Evolutionary conservation across 352 stramenopile species (phyloP), one percentile per base, ranked within the genome.

Genomic region (Phytophthora cactorum): DNA sequence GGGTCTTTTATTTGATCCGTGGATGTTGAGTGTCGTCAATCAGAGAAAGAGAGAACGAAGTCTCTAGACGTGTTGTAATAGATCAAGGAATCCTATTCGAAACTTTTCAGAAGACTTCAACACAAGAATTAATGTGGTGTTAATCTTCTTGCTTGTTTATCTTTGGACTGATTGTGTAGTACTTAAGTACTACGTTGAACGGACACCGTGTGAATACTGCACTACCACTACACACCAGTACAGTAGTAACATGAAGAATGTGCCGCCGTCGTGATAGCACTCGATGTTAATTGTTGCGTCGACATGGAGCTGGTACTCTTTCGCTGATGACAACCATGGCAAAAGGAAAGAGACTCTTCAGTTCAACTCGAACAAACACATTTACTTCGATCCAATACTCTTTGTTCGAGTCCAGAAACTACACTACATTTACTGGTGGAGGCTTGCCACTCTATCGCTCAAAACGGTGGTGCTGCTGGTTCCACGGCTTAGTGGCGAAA

Each of bases 31-130:
- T 68, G 59, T 59, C 38, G 45, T 72, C 25, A 4, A 52, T 62
- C 2, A 64, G 28, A 70, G 32, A 72, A 36, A 59, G 43, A 72
- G 45, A 72, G 29, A 54, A 51, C 38, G 49, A 59, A 70, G 44
- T 65, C 29, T 64, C 54, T 63, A 59, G 36, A 51, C 60, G 29
- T 59, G 62, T 64, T 56, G 63, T 70, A 70, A 64, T 70, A 56
- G 43, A 63, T 57, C 44, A 47, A 63, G 27, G 25, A 39, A 66
- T 54, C n/a, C n/a, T 46, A 22, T 62, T 44, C 41, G 29, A 57
- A 14, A 53, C 22, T 22, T 22, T 32, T 52, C 55, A 46, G 44
- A 38, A 10, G 55, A 28, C 56, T 63, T 63, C 31, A 29, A 9
- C 9, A 12, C 32, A 38, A 12, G 32, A 12, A 38, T 38, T 38